These are phyloP conservation scores for Lipomyces mesembrius DNA, from an alignment of 805 yeast genomes.

Conservation along the genomic window DNA sequence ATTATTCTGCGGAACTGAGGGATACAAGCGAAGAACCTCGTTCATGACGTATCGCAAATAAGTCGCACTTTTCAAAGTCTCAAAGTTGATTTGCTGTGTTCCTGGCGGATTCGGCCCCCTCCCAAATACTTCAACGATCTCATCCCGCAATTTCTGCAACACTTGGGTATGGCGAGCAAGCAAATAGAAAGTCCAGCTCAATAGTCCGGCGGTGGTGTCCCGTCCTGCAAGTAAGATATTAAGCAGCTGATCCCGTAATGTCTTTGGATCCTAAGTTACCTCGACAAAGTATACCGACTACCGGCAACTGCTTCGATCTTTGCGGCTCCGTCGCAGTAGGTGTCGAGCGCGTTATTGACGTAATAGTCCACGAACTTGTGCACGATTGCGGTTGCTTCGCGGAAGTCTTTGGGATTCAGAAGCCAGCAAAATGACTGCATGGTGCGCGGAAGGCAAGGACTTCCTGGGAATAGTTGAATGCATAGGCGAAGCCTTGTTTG, in stretches of 20 bases:
- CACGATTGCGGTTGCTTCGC: slow-evolving; percentile 43
- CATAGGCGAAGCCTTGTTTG: slow-evolving; percentile 36
- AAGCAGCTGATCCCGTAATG: slow-evolving; percentile 57
- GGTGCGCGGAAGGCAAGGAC: slow-evolving; percentile 33
- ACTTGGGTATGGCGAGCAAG: slow-evolving; percentile 50
- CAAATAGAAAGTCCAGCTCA: slow-evolving; percentile 54
- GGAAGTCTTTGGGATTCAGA: slow-evolving; percentile 43
- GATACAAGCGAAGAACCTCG: slow-evolving; percentile 57
- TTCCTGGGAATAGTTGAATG: slow-evolving; percentile 39
- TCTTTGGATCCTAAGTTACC: slow-evolving; percentile 54
- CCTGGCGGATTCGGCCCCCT: slow-evolving; percentile 39
- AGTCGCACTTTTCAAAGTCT: slow-evolving; percentile 55
- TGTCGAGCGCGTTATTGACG: slow-evolving; percentile 48
- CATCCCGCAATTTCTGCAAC: slow-evolving; percentile 47
- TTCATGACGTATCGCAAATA: slow-evolving; percentile 55
- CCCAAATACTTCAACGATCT: slow-evolving; percentile 48
- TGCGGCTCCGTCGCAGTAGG: neutral
- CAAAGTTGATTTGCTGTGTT: slow-evolving; percentile 48
- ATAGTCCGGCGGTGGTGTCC: slow-evolving; percentile 59
- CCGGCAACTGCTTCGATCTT: slow-evolving; percentile 40
- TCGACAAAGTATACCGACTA: slow-evolving; percentile 53
- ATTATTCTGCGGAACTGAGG: slow-evolving; percentile 57
- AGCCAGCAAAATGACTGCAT: slow-evolving; percentile 38
- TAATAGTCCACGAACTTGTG: slow-evolving; percentile 49
- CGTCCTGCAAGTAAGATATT: slow-evolving; percentile 60